A percentile compares a stretch with the other conserved stretches of the same genome.
Evolutionary conservation across 345 rosid species (phyloP).

Genomic region (Citrus reticulata): DNA sequence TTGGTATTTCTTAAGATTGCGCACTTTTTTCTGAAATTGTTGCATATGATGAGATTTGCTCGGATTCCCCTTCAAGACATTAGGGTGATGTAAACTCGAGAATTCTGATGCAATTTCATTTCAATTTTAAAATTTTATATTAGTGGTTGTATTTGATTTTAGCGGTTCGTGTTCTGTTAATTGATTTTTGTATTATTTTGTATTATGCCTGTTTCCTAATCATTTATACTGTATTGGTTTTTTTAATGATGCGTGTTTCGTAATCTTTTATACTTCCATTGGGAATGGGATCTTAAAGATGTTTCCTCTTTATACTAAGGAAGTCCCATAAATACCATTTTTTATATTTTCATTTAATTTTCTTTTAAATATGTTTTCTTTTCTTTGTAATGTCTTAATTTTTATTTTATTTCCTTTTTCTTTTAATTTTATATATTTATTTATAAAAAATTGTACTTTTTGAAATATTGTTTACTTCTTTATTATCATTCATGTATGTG

Average conservation of each 20-base stretch:
- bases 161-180: not conserved
- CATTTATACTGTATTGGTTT: not conserved
- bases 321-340: not conserved
- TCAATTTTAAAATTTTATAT: not conserved
- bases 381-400: too few relatives aligned
- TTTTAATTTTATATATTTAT: not conserved
- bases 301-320: not conserved
- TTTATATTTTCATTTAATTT: too few relatives aligned
- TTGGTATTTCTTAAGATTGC: not conserved
- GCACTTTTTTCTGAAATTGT: not conserved
- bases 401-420: not conserved
- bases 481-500: slow-evolving; percentile 28
- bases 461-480: too few relatives aligned
- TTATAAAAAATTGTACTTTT: too few relatives aligned
- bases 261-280: not conserved
- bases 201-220: not conserved
- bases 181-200: not conserved
- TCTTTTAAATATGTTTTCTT: too few relatives aligned
- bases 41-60: slow-evolving; percentile 47
- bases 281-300: not conserved
- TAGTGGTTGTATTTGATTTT: not conserved
- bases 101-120: slow-evolving; percentile 44
- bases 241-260: not conserved
- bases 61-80: slow-evolving; percentile 62
- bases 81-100: slow-evolving; percentile 55